These are phyloP conservation scores for Canna indica DNA, from an alignment of 176 grass and related monocot genomes.

Conservation along the genomic window DNA sequence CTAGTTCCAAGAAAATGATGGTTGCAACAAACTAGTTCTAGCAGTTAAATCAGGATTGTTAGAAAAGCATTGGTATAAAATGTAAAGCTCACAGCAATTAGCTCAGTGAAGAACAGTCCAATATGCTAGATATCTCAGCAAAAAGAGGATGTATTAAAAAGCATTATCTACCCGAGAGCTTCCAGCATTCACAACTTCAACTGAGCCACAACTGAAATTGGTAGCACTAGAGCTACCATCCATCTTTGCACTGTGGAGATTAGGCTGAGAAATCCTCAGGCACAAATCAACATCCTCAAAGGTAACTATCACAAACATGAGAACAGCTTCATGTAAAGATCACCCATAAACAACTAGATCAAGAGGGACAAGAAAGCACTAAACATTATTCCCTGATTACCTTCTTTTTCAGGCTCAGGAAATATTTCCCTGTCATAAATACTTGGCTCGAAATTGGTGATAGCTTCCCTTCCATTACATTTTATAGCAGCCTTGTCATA, in stretches of 20 bases:
- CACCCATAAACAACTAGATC: slow-evolving; percentile 4
- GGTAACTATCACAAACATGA: slow-evolving; percentile 32
- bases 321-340: slow-evolving; percentile 7
- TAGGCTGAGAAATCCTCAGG: slow-evolving; percentile 92
- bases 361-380: slow-evolving; percentile 1
- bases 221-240: slow-evolving; percentile 28
- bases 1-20: background rate
- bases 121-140: background rate
- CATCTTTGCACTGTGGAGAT: slow-evolving; percentile 30
- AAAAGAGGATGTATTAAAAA: background rate
- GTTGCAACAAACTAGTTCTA: background rate
- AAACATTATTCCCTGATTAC: slow-evolving; percentile 25
- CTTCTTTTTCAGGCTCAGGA: slow-evolving; percentile 50
- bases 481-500: slow-evolving; percentile 94
- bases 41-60: background rate
- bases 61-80: background rate
- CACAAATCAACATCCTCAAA: slow-evolving; percentile 64
- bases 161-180: slow-evolving; percentile 33
- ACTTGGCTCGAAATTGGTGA: slow-evolving; percentile 81
- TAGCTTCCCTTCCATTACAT: slow-evolving; percentile 88
- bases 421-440: slow-evolving; percentile 43
- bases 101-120: background rate
- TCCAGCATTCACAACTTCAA: slow-evolving; percentile 29
- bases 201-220: slow-evolving; percentile 35
- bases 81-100: background rate